Evolutionary conservation across 2,329 filamentous ascomycete genomes (phyloP), one percentile per base, ranked within the genome.

Genomic region (Dothistroma pini): DNA sequence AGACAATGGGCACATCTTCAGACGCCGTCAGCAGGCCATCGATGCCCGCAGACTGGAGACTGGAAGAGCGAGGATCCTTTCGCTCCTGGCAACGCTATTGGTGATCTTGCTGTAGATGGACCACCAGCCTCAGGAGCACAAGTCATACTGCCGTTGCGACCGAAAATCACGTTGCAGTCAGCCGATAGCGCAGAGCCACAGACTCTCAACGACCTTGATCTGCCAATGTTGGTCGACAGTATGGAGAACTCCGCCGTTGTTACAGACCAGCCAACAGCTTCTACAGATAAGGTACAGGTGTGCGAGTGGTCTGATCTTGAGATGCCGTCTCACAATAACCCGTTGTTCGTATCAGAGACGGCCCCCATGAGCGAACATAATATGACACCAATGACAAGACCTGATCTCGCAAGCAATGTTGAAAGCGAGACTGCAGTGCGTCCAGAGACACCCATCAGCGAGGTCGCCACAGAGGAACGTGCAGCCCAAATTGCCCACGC

Each of bases 61-160:
- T 64, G 60, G 66, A 60, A 59, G 41, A 62, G 56, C 56, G 66
- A 65, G 2, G 66, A 68, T 38, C 65, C 65, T 31, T 68, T 68
- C 55, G 63, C 63, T 7, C 62, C 65, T 19, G 54, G 50, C 14
- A 63, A 62, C 31, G 59, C 55, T 16, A 50, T 60, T 25, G 55
- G 54, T n/a, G 61, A 60, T 19, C 11, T 56, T 29, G 52, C 41
- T 10, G 34, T 25, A 4, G 16, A 41, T 16, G 34, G 59, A 29
- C 35, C 54, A 9, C 54, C 57, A 19, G 54, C 60, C n/a, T 44
- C 56, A 19, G 50, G 29, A 4, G 51, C 34, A 25, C 57, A 54
- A 16, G 44, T 64, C 22, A 57, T 50, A 29, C 54, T 66, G 14
- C 66, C 66, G 21, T 44, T 63, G 31, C 62, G 62, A 25, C 64